Evolutionary conservation across 2,329 filamentous ascomycete species (phyloP).

Genomic region (Arthrobotrys megalospora): DNA sequence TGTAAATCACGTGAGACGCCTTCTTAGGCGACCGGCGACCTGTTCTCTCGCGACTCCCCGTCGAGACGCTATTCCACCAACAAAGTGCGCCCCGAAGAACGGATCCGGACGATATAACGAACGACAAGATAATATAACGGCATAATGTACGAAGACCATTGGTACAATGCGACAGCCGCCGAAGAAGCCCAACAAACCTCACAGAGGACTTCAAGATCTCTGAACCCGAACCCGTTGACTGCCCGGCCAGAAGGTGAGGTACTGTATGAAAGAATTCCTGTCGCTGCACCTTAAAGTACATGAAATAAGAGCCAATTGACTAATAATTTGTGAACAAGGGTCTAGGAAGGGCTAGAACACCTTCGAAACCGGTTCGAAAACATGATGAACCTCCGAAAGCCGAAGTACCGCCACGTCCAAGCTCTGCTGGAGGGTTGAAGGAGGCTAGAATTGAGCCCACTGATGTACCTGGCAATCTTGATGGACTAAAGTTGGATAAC

Average conservation of each 20-base stretch:
- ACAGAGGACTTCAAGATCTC: conserved; percentile 26
- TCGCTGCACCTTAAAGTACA: not conserved
- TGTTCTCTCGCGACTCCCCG: conserved; percentile 29
- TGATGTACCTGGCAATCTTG: conserved; percentile 65
- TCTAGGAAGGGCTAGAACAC: conserved; percentile 6
- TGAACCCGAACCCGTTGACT: conserved; percentile 34
- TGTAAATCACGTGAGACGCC: conserved; percentile 41
- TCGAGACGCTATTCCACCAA: conserved; percentile 7
- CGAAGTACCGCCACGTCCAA: conserved; percentile 62
- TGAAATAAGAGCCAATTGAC: not conserved
- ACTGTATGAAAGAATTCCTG: conserved; percentile 48
- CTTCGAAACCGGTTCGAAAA: conserved; percentile 33
- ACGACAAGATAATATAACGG: not conserved
- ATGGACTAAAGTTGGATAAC: conserved; percentile 66
- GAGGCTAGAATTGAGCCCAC: not conserved
- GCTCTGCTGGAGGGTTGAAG: conserved; percentile 62
- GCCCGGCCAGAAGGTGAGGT: conserved; percentile 57
- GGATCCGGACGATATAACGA: not conserved
- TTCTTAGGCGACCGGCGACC: conserved; percentile 38
- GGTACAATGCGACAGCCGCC: conserved; percentile 61
- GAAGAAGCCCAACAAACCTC: conserved; percentile 39
- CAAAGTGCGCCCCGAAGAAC: conserved; percentile 6
- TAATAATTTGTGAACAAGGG: conserved; percentile 28
- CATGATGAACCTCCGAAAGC: conserved; percentile 62
- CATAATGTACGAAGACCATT: conserved; percentile 65